Evolutionary conservation across 257 asterid species (phyloP).

Genomic region (Solanum verrucosum): DNA sequence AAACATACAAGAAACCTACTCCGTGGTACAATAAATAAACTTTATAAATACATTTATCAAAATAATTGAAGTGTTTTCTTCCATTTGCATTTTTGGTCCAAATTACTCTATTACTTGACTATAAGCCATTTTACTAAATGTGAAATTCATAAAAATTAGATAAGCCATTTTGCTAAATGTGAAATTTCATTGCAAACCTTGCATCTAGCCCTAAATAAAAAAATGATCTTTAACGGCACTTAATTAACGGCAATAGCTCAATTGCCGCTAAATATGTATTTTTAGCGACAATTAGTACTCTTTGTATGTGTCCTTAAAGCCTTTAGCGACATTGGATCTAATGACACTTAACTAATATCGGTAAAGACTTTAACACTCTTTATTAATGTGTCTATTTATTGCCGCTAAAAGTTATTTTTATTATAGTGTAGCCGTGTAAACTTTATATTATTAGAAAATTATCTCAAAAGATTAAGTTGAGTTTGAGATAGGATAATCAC

Average conservation of each 20-base stretch:
- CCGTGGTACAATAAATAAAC: not conserved
- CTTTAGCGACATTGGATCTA: no score
- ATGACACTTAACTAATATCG: no score
- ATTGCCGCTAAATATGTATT: no score
- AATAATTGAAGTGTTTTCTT: not conserved
- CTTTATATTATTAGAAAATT: not conserved
- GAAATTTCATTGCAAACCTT: not conserved
- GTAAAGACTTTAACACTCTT: no score
- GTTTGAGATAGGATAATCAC: not conserved
- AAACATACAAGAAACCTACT: not conserved
- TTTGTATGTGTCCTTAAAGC: no score
- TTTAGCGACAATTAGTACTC: no score
- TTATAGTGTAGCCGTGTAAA: not conserved
- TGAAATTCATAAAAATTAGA: not conserved
- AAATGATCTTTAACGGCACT: no score
- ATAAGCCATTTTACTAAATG: no score
- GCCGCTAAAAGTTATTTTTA: no score
- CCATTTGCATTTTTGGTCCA: not conserved
- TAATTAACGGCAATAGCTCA: no score
- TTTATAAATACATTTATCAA: not conserved
- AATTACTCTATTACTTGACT: not conserved
- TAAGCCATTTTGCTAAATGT: not conserved
- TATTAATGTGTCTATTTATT: no score
- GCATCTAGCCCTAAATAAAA: not conserved
- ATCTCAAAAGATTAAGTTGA: not conserved